Conservation (phyloP, 2,329 filamentous ascomycete species). For the Septoria linicola region DNA sequence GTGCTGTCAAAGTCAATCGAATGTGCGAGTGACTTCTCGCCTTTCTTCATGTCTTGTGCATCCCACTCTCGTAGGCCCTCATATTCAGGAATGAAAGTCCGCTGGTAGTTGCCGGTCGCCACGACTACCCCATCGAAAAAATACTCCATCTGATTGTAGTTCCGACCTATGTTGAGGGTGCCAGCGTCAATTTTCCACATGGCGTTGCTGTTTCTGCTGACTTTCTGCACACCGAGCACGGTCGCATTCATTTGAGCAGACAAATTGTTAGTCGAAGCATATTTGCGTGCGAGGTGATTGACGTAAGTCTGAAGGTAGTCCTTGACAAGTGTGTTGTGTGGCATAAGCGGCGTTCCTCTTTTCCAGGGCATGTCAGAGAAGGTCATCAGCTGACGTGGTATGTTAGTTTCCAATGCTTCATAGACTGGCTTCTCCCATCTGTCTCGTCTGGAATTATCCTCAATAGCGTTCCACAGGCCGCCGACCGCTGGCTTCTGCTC, state of each 20-base stretch:
- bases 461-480: constrained; percentile 19
- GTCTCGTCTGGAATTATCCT: not conserved
- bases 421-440: constrained; percentile 18
- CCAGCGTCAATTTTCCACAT: not conserved
- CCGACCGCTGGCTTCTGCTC: constrained; percentile 16
- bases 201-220: not conserved
- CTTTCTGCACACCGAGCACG: too few relatives aligned
- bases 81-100: constrained; percentile 2
- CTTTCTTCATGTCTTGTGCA: too few relatives aligned
- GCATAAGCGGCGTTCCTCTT: constrained; percentile 5
- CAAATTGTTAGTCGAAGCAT: too few relatives aligned
- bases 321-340: constrained; percentile 6
- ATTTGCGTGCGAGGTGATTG: too few relatives aligned
- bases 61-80: constrained; percentile 8
- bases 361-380: constrained; percentile 18
- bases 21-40: not conserved
- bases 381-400: constrained; percentile 22
- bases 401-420: constrained; percentile 18
- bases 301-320: too few relatives aligned
- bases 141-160: not conserved
- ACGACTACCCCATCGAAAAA: constrained; percentile 14
- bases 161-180: not conserved
- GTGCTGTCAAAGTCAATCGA: constrained; percentile 1
- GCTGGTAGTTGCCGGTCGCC: constrained; percentile 15
- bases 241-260: too few relatives aligned